Evolutionary conservation across 2,329 filamentous ascomycete species (phyloP).

Genomic region (Aspergillus intermedius): DNA sequence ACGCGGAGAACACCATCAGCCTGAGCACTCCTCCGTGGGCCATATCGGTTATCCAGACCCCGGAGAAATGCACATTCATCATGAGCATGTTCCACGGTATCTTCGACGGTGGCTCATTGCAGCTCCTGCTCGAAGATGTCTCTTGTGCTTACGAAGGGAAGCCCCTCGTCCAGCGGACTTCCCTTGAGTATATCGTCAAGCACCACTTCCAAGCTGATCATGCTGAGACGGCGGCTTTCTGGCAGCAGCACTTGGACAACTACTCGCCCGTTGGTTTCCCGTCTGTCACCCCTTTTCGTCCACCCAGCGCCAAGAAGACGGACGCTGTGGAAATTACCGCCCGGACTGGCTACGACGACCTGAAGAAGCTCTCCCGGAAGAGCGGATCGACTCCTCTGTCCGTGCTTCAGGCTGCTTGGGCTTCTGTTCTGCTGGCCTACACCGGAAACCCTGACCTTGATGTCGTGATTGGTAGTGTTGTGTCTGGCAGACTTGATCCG

Average conservation of each 20-base stretch:
- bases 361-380: slow-evolving; percentile 25
- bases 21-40: slow-evolving; percentile 17
- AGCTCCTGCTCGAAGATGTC: slow-evolving; percentile 29
- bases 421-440: slow-evolving; percentile 26
- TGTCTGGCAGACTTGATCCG: slow-evolving; percentile 23
- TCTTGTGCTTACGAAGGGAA: slow-evolving; percentile 13
- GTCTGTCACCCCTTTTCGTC: slow-evolving; percentile 15
- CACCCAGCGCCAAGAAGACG: slow-evolving; percentile 8
- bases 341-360: slow-evolving; percentile 13
- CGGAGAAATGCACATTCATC: slow-evolving; percentile 11
- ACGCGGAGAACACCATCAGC: slow-evolving; percentile 15
- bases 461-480: slow-evolving; percentile 28
- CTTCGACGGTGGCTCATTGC: slow-evolving; percentile 31
- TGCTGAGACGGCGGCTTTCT: slow-evolving; percentile 13
- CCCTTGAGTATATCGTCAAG: slow-evolving; percentile 19
- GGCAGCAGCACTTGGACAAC: slow-evolving; percentile 14
- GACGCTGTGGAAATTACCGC: slow-evolving; percentile 18
- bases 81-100: slow-evolving; percentile 34
- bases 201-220: slow-evolving; percentile 20
- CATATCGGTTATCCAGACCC: slow-evolving; percentile 14
- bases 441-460: slow-evolving; percentile 28
- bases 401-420: slow-evolving; percentile 33
- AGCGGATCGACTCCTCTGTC: slow-evolving; percentile 27
- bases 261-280: slow-evolving; percentile 18
- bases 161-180: slow-evolving; percentile 10